Base-by-base conservation (phyloP, 768 basidiomycete species). In the Kwoniella shandongensis region DNA sequence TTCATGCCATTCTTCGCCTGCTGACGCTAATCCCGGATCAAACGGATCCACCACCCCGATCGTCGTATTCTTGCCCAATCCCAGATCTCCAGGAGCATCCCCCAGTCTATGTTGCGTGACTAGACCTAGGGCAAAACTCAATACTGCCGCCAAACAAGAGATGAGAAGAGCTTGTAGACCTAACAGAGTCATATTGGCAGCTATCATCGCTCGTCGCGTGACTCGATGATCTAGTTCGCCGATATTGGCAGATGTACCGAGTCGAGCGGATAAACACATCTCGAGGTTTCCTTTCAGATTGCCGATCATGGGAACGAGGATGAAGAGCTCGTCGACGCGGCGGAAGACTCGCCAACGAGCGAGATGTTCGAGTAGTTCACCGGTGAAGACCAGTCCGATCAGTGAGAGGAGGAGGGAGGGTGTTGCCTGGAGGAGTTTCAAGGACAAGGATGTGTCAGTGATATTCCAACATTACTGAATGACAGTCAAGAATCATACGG, bases 251-350 rank as follows among this genome's bases (percentile, higher is more conserved):
- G 92, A 88, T 0, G 96, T 99, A 1, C 89, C 88, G n/a, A 99
- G 81, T 13, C 94, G 84, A 0, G 96, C 91, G 3, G 92, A 93
- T 6, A 99, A 85, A 63, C 96, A 97, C 94, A 98, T 98, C 77
- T 98, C 96, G 35, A 98, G 83, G 70, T 99, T 80, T n/a, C 94
- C 96, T 69, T 96, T 97, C 54, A 99, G 83, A 67, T 98, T 98
- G 62, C 73, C 73, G 18, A 98, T 80, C 59, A 93, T 91, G 11
- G 94, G 93, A 3, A 97, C 86, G 51, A 98, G 89, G 81, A 98
- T 91, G 66, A 98, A 91, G 53, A 98, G 85, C 74, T 98, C 92
- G 80, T 97, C 88, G 45, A 97, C 85, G 39, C 88, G 83, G 45
- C 81, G 81, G 84, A 99, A 92, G 29, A 93, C 91, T 61, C 80